A percentile compares a stretch with the other conserved stretches of the same genome.
phyloP scores from a whole-genome alignment of 495 filamentous ascomycete genomes.

The Penicillium odoratum region DNA sequence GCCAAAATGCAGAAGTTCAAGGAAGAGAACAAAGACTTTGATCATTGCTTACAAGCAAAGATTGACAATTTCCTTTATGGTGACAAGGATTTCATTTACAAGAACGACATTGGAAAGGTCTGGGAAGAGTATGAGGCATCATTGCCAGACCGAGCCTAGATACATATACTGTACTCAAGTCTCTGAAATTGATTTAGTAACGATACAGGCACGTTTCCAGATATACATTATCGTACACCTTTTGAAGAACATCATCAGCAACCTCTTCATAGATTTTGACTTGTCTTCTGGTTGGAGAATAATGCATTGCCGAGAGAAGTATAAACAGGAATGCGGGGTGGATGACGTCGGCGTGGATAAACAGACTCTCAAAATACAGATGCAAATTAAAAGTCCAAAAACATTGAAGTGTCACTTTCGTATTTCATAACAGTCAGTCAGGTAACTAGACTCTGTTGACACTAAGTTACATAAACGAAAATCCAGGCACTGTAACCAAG shows the following conservation, averaged over 20 bases:
- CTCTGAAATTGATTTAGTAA: too few relatives aligned
- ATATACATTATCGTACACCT: too few relatives aligned
- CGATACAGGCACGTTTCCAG: too few relatives aligned
- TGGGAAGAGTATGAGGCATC: conserved; percentile 32
- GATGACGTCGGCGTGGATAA: background rate
- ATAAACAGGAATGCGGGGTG: background rate
- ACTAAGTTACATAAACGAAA: background rate
- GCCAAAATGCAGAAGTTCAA: conserved; percentile 21
- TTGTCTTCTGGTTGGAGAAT: background rate
- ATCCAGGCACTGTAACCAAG: background rate
- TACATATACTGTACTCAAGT: background rate
- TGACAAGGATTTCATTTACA: conserved; percentile 44
- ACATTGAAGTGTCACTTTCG: too few relatives aligned
- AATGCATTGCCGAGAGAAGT: background rate
- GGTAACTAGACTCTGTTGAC: too few relatives aligned
- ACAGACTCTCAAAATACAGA: background rate
- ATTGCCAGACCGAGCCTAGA: background rate
- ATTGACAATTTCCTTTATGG: conserved; percentile 27
- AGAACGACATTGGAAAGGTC: conserved; percentile 43
- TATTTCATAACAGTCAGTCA: too few relatives aligned
- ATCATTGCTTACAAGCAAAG: conserved; percentile 32
- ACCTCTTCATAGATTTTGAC: background rate
- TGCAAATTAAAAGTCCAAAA: too few relatives aligned
- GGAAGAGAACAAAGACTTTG: conserved; percentile 25
- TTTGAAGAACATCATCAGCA: background rate